Conservation (phyloP, 1,139 yeast genomes). For the Lodderomyces pseudojiufengensis region DNA sequence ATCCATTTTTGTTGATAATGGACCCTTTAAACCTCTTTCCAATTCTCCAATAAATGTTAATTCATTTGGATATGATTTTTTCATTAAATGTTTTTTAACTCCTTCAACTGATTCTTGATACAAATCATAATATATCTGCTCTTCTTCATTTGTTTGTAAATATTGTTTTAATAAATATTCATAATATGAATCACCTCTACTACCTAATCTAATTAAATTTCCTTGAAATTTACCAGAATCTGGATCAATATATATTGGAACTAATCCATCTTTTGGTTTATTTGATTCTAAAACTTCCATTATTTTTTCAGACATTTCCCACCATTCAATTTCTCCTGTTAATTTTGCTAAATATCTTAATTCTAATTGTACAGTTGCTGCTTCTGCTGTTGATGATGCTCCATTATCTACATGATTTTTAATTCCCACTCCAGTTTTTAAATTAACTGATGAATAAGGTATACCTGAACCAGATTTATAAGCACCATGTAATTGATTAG, state of each 20-base stretch:
- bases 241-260: conserved; percentile 76
- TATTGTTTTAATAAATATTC: conserved; percentile 87
- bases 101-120: conserved; percentile 78
- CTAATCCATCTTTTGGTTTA: conserved; percentile 69
- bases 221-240: conserved; percentile 71
- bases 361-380: conserved; percentile 82
- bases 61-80: conserved; percentile 58
- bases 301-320: conserved; percentile 74
- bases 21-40: conserved; percentile 60
- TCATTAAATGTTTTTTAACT: conserved; percentile 56
- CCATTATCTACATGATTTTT: conserved; percentile 62
- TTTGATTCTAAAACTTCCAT: conserved; percentile 61
- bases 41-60: conserved; percentile 77
- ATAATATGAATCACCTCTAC: conserved; percentile 91
- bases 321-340: conserved; percentile 75
- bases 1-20: conserved; percentile 79
- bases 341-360: conserved; percentile 77
- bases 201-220: conserved; percentile 68
- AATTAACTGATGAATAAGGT: conserved; percentile 78
- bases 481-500: conserved; percentile 61
- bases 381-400: conserved; percentile 83
- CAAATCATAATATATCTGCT: conserved; percentile 64
- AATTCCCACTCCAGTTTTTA: conserved; percentile 58
- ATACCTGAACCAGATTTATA: conserved; percentile 64
- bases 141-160: conserved; percentile 66